Percentiles rank a stretch among this genome's conserved stretches.
Evolutionary conservation across 1,284 basidiomycete species (phyloP).

Genomic region (Taiwanofungus camphoratus): DNA sequence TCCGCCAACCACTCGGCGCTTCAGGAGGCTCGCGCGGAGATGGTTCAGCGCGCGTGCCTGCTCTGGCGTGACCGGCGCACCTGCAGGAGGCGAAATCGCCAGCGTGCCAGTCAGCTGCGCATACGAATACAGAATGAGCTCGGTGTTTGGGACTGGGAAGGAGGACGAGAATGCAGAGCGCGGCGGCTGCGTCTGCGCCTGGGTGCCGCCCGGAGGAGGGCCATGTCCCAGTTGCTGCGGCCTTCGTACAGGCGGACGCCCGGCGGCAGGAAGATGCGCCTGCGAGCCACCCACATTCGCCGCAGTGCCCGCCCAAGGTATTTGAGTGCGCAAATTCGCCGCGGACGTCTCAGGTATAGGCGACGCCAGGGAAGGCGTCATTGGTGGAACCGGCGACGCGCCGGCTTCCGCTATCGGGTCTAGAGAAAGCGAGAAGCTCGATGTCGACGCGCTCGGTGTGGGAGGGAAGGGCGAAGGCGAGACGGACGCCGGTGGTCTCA

Average conservation of each 20-base stretch:
- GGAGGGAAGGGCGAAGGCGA: constrained; percentile 33
- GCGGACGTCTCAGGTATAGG: constrained; percentile 15
- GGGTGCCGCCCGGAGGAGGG: constrained; percentile 21
- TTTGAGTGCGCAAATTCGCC: constrained; percentile 15
- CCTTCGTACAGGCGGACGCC: constrained; percentile 19
- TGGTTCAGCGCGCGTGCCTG: constrained; percentile 37
- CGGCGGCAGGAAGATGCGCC: constrained; percentile 10
- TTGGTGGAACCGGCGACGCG: constrained; percentile 22
- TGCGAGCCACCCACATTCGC: too few species aligned
- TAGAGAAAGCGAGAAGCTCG: constrained; percentile 58
- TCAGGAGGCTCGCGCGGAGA: constrained; percentile 46
- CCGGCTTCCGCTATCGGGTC: constrained; percentile 60
- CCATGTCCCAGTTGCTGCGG: constrained; percentile 43
- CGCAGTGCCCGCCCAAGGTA: constrained; percentile 11
- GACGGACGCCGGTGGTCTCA: constrained; percentile 27
- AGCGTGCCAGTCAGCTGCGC: constrained; percentile 75
- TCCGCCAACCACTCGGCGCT: constrained; percentile 54
- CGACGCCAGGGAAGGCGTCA: constrained; percentile 24
- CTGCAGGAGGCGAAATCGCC: constrained; percentile 34
- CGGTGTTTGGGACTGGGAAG: constrained; percentile 36
- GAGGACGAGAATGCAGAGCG: constrained; percentile 36
- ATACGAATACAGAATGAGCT: constrained; percentile 83
- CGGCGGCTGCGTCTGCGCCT: constrained; percentile 25
- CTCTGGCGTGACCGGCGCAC: constrained; percentile 25
- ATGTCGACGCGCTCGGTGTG: constrained; percentile 45